Conservation (phyloP, 371 early-diverging fungal species). For the Mucor lusitanicus region DNA sequence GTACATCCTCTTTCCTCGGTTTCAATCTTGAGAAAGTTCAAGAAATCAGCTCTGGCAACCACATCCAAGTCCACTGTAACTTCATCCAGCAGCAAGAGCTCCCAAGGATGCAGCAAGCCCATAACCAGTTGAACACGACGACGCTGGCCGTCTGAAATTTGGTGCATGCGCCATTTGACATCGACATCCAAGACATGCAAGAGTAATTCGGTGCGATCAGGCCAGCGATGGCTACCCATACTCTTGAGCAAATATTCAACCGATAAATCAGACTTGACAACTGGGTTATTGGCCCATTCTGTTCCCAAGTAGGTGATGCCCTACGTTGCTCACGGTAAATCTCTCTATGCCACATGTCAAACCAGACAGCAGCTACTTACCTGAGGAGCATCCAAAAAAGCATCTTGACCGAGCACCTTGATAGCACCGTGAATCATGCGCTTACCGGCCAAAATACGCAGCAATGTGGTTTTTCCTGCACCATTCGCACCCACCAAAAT, state of each 20-base stretch:
- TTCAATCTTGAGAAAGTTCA: conserved; percentile 65
- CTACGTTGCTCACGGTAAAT: conserved; percentile 30
- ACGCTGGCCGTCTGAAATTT: conserved; percentile 73
- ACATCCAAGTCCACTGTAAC: conserved; percentile 86
- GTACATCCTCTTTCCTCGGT: conserved; percentile 67
- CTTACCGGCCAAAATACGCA: conserved; percentile 71
- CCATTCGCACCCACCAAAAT: conserved; percentile 69
- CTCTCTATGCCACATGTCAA: background rate
- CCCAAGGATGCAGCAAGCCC: conserved; percentile 75
- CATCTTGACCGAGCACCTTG: conserved; percentile 60
- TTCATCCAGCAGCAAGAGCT: conserved; percentile 76
- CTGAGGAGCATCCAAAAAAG: conserved; percentile 65
- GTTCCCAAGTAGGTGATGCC: conserved; percentile 81
- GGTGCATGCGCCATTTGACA: conserved; percentile 73
- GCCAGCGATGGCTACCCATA: conserved; percentile 67
- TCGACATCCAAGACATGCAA: conserved; percentile 74
- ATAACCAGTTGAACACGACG: conserved; percentile 76
- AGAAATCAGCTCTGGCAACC: conserved; percentile 69
- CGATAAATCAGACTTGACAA: conserved; percentile 62
- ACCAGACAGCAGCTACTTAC: conserved; percentile 12
- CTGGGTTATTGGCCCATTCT: conserved; percentile 73
- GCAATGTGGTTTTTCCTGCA: conserved; percentile 68
- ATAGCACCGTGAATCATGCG: conserved; percentile 62
- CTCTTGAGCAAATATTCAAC: conserved; percentile 72
- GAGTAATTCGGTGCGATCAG: conserved; percentile 61